Conservation (phyloP, 139 green algal genomes). For the Pleodorina starrii region DNA sequence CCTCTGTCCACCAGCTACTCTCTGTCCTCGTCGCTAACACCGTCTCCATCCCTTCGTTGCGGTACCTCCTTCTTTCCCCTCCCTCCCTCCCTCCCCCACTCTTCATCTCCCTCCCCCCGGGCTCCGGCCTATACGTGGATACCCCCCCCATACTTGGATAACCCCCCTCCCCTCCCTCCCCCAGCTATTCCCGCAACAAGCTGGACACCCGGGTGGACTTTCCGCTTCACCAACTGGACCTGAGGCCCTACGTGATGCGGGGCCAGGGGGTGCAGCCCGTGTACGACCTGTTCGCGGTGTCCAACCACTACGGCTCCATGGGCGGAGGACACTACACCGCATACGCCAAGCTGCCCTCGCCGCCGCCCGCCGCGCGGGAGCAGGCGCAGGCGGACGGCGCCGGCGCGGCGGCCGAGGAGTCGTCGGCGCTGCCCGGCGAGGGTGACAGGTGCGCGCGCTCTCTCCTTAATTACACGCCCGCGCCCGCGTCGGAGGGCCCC, state of each 20-base stretch:
- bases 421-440: background rate
- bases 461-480: background rate
- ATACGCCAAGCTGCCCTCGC: constrained; percentile 74
- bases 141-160: too few relatives aligned
- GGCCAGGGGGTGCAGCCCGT: constrained; percentile 48
- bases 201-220: constrained; percentile 83
- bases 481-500: too few relatives aligned
- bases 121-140: too few relatives aligned
- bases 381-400: background rate
- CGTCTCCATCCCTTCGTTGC: too few relatives aligned
- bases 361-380: background rate
- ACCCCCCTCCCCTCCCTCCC: background rate
- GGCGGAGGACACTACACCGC: constrained; percentile 98
- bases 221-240: constrained; percentile 82
- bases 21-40: too few relatives aligned
- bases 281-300: constrained; percentile 95
- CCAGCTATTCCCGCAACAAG: constrained; percentile 82
- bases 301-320: constrained; percentile 94
- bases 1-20: too few relatives aligned
- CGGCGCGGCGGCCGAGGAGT: background rate
- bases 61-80: too few relatives aligned
- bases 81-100: background rate
- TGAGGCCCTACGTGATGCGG: constrained; percentile 68
- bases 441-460: background rate
- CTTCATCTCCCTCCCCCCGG: background rate